Base-by-base conservation (phyloP, 2,329 filamentous ascomycete genomes). In the Penicillium verrucosum region DNA sequence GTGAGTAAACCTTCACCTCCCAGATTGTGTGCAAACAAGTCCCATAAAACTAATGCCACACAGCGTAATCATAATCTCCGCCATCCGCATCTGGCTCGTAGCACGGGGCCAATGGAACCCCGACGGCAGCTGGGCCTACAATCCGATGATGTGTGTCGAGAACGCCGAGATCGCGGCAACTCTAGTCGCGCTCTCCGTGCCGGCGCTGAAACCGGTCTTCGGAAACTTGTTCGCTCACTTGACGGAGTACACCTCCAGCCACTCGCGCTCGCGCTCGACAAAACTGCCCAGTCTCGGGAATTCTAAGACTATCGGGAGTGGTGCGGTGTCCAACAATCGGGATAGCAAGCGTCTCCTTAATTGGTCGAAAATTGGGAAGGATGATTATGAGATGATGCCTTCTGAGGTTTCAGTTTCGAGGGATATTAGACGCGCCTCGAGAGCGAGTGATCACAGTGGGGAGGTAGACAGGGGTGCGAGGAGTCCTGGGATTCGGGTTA, bases 81-180 rank as follows among this genome's bases (percentile, higher is more conserved):
- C 78, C 16, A 65, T 77, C 14, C 78, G 80, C 5, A 67, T 81
- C 23, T 73, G 77, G 29, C 73, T 82, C 16, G 79, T 82, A 1
- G 76, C 80, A 40, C 61, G 70, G 25, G 79, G 80, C 0, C 78
- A 81, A 54, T 69, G 67, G 77, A 69, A 77, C 29, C 54, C 69
- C 2, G 80, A 82, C 61, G 69, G 71, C 67, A 81, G 79, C 16
- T 82, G 81, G 80, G 71, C 73, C 25, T 82, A 82, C 62, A 77
- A 80, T 51, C 77, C 80, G 0, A 76, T 82, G 70, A 67, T 82
- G 4, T 77, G 70, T 3, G 74, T 82, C 4, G 80, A 82, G 64
- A 77, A 77, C 3, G 75, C 80, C 1, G 80, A 82, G 40, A 78
- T 82, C 21, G 80, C 79, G 4, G 73, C 75, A 1, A 82, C 81